phyloP scores from a whole-genome alignment of 2,329 filamentous ascomycete species.

The Colletotrichum sansevieriae region DNA sequence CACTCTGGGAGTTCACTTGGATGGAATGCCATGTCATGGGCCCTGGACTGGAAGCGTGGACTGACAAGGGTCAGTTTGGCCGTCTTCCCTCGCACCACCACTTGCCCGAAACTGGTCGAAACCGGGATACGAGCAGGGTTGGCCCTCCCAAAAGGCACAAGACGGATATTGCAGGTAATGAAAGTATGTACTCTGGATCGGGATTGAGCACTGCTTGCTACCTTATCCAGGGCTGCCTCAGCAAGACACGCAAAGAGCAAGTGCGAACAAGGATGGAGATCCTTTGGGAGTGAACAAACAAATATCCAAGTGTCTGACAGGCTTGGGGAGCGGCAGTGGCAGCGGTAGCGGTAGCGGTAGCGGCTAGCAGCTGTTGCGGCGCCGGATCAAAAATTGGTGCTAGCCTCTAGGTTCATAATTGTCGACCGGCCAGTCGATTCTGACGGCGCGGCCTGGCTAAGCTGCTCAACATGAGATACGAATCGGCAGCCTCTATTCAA shows the following conservation, averaged over 20 bases:
- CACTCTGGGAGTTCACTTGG: not conserved
- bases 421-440: not conserved
- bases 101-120: conserved; percentile 39
- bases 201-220: not conserved
- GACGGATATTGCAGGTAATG: not conserved
- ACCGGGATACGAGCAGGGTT: conserved; percentile 33
- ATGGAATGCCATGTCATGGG: conserved; percentile 36
- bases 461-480: not conserved
- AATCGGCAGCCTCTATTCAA: conserved; percentile 11
- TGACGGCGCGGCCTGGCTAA: not conserved
- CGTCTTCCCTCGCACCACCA: conserved; percentile 25
- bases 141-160: conserved; percentile 26
- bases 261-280: not conserved
- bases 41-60: conserved; percentile 28
- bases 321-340: not conserved
- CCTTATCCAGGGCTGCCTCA: not conserved
- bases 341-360: not conserved
- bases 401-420: not conserved
- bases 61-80: conserved; percentile 25
- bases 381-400: not conserved
- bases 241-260: not conserved
- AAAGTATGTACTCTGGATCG: not conserved
- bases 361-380: not conserved
- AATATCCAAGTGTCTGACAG: not conserved
- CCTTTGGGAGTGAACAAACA: not conserved